These are phyloP conservation scores for Apiosordaria backusii DNA, from an alignment of 495 filamentous ascomycete species.

Conservation along the genomic window DNA sequence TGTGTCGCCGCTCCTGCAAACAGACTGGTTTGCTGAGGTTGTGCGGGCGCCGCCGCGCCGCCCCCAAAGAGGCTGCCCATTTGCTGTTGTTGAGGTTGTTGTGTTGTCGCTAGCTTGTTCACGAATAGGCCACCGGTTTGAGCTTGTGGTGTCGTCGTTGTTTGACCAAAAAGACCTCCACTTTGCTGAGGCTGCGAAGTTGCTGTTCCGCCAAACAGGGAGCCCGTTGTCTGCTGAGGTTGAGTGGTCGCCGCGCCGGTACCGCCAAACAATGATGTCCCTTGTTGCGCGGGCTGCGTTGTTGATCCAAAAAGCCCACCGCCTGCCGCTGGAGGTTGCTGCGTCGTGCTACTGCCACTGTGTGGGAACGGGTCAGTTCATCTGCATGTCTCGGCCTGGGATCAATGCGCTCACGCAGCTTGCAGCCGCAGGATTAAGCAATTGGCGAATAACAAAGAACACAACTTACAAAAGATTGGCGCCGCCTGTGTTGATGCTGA, in stretches of 20 bases:
- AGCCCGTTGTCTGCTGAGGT: constrained; percentile 11
- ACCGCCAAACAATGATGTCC: constrained; percentile 50
- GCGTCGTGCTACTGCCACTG: constrained; percentile 37
- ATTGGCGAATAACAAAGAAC: not conserved
- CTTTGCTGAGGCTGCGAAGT: constrained; percentile 45
- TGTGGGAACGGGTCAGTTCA: constrained; percentile 12
- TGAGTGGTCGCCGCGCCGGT: constrained; percentile 29
- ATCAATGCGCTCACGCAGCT: not conserved
- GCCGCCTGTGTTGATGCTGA: constrained; percentile 75
- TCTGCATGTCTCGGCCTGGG: constrained; percentile 7
- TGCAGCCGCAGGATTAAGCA: not conserved
- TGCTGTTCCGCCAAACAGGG: constrained; percentile 8
- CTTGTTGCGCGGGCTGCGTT: constrained; percentile 32
- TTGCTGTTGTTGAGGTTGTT: constrained; percentile 24
- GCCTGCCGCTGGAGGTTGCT: constrained; percentile 40
- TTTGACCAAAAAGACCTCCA: constrained; percentile 31
- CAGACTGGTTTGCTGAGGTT: constrained; percentile 18
- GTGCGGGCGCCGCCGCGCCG: constrained; percentile 5
- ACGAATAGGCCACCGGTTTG: constrained; percentile 32
- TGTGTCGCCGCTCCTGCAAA: constrained; percentile 20
- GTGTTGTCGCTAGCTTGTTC: constrained; percentile 13
- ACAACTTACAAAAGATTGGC: constrained; percentile 61
- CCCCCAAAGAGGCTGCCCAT: constrained; percentile 13
- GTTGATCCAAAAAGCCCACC: constrained; percentile 49
- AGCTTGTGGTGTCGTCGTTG: constrained; percentile 30